phyloP scores from a whole-genome alignment of 2,329 filamentous ascomycete species.

The Cytospora piceicola region DNA sequence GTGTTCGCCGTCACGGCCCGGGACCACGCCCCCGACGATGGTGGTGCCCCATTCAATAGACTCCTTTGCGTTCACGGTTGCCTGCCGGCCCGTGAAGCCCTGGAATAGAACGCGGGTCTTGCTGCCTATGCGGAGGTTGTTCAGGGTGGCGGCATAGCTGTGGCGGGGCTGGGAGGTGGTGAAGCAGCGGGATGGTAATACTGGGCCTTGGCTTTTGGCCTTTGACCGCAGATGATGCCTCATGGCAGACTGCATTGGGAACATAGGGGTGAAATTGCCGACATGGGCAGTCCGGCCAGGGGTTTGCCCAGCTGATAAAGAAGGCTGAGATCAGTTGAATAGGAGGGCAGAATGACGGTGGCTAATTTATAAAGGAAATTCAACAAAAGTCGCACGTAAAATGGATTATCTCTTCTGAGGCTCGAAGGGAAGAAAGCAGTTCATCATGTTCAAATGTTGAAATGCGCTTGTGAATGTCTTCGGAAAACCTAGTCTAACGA shows the following conservation, averaged over 20 bases:
- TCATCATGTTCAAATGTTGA: not conserved
- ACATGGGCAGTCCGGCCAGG: not conserved
- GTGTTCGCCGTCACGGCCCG: constrained; percentile 71
- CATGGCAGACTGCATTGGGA: constrained; percentile 25
- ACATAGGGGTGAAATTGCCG: constrained; percentile 11
- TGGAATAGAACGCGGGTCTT: constrained; percentile 31
- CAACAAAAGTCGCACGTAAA: not conserved
- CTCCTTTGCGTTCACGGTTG: constrained; percentile 76
- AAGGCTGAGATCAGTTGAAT: not conserved
- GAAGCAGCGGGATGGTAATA: constrained; percentile 8
- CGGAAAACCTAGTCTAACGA: not conserved
- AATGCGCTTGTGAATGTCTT: not conserved
- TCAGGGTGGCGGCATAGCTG: constrained; percentile 20
- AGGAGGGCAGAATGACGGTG: not conserved
- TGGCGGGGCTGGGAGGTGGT: constrained; percentile 11
- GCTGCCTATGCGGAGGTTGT: constrained; percentile 24
- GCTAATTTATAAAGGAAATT: not conserved
- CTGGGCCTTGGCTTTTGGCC: not conserved
- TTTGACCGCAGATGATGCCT: constrained; percentile 15
- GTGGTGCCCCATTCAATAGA: constrained; percentile 79
- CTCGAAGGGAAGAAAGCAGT: not conserved
- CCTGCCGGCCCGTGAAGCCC: constrained; percentile 46
- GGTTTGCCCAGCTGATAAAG: not conserved
- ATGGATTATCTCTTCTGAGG: not conserved
- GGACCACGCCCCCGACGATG: constrained; percentile 78